These are phyloP conservation scores for Suhomyces sp. DNA, from an alignment of 805 yeast species.

Conservation along the genomic window DNA sequence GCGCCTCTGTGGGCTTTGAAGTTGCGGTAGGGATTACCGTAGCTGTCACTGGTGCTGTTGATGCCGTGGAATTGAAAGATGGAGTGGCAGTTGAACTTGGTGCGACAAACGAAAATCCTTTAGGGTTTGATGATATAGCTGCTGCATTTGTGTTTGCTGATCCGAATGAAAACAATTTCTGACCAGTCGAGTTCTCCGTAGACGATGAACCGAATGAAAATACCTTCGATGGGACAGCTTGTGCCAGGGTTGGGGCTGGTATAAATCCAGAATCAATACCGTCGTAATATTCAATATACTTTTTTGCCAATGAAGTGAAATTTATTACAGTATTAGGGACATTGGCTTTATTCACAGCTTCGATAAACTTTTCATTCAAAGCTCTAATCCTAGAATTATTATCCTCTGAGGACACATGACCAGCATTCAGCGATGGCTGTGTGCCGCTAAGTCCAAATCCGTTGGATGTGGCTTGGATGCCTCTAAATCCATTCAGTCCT, in stretches of 20 bases:
- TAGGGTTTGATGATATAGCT: no score
- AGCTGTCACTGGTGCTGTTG: slow-evolving; percentile 6
- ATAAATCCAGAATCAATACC: slow-evolving; percentile 23
- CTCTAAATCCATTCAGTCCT: slow-evolving; percentile 1
- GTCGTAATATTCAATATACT: slow-evolving; percentile 55
- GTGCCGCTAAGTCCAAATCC: not conserved
- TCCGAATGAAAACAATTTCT: no score
- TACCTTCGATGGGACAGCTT: no score
- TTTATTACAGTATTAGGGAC: slow-evolving; percentile 51
- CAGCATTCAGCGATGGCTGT: slow-evolving; percentile 1
- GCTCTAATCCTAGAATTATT: slow-evolving; percentile 58
- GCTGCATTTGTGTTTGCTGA: no score
- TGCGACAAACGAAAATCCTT: no score
- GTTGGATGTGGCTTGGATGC: slow-evolving; percentile 1
- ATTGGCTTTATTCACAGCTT: slow-evolving; percentile 44
- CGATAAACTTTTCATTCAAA: slow-evolving; percentile 58
- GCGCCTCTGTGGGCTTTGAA: slow-evolving; percentile 3
- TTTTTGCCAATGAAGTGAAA: slow-evolving; percentile 53
- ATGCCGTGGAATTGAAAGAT: slow-evolving; percentile 4
- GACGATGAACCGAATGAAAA: no score
- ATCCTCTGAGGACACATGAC: slow-evolving; percentile 16
- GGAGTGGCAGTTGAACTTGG: slow-evolving; percentile 6
- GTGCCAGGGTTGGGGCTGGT: slow-evolving; percentile 4
- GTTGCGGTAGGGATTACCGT: slow-evolving; percentile 5
- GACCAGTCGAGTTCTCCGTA: no score